Percentiles rank a stretch among this genome's conserved stretches.
phyloP scores from a whole-genome alignment of 176 grass and related monocot species.

The Oryza australiensis region DNA sequence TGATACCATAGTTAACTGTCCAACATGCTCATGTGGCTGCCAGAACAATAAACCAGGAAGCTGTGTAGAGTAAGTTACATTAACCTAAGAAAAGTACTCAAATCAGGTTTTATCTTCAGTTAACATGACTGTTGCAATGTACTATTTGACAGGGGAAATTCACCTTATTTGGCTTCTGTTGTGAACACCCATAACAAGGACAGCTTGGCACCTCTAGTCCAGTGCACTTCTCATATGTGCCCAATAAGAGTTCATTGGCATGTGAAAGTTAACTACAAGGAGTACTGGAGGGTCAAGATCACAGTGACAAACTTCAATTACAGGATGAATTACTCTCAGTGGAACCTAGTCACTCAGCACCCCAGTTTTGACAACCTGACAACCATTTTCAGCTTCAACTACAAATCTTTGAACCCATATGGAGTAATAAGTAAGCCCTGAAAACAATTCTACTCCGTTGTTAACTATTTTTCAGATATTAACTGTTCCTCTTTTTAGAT shows the following conservation, averaged over 20 bases:
- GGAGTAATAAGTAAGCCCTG: conserved; percentile 64
- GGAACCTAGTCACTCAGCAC: conserved; percentile 84
- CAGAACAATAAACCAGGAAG: conserved; percentile 66
- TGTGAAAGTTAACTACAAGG: conserved; percentile 80
- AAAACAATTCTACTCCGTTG: not conserved
- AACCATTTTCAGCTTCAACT: conserved; percentile 70
- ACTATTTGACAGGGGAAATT: conserved; percentile 54
- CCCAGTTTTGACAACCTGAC: conserved; percentile 86
- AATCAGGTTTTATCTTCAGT: not conserved
- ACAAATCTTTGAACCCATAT: conserved; percentile 64
- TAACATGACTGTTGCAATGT: conserved; percentile 22
- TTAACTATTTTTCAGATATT: conserved; percentile 7
- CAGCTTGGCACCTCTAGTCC: conserved; percentile 56
- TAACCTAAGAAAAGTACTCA: not conserved
- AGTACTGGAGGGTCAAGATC: conserved; percentile 84
- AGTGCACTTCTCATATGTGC: conserved; percentile 90
- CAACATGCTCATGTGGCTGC: conserved; percentile 78
- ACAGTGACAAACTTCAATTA: conserved; percentile 80
- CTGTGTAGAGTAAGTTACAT: conserved; percentile 67
- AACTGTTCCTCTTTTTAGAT: conserved; percentile 29
- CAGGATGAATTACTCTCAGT: conserved; percentile 78
- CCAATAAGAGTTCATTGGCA: conserved; percentile 94
- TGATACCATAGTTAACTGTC: conserved; percentile 69
- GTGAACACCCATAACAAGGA: conserved; percentile 42
- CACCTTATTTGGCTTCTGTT: conserved; percentile 63